A percentile compares a stretch with the other conserved stretches of the same genome.
Evolutionary conservation across 257 asterid genomes (phyloP).

Genomic region (Salvia hispanica): DNA sequence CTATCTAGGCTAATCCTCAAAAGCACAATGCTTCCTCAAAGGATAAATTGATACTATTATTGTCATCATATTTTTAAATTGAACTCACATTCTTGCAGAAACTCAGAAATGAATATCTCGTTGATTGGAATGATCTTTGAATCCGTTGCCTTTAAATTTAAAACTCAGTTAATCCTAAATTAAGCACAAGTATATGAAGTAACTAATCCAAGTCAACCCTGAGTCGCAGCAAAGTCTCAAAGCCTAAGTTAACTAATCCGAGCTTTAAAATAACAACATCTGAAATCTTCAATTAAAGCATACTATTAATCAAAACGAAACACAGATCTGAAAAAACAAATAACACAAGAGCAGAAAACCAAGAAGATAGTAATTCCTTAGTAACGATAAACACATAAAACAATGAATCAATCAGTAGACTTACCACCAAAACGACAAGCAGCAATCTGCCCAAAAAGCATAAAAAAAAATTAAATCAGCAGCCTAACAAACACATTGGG

Average conservation of each 20-base stretch:
- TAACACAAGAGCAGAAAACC: conserved; percentile 1
- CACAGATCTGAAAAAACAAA: conserved; percentile 30
- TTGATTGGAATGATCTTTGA: background rate
- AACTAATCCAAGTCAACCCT: conserved; percentile 32
- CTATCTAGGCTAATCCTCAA: no score
- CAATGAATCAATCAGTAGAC: conserved; percentile 28
- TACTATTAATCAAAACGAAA: background rate
- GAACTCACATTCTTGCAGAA: background rate
- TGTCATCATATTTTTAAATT: background rate
- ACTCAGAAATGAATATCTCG: background rate
- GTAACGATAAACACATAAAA: conserved; percentile 3
- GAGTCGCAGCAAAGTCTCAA: conserved; percentile 24
- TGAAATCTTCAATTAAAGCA: background rate
- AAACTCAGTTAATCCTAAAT: conserved; percentile 2
- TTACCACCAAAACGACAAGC: conserved; percentile 92
- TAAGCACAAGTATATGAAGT: background rate
- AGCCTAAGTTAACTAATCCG: conserved; percentile 4
- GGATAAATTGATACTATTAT: background rate
- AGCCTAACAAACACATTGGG: background rate
- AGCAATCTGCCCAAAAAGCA: conserved; percentile 72
- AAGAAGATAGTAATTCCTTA: conserved; percentile 28
- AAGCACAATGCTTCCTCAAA: background rate
- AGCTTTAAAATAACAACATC: conserved; percentile 14
- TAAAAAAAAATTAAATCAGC: conserved; percentile 24
- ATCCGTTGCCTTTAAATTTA: background rate